These are phyloP conservation scores for Talaromyces ruber DNA, from an alignment of 495 filamentous ascomycete species.

Conservation along the genomic window DNA sequence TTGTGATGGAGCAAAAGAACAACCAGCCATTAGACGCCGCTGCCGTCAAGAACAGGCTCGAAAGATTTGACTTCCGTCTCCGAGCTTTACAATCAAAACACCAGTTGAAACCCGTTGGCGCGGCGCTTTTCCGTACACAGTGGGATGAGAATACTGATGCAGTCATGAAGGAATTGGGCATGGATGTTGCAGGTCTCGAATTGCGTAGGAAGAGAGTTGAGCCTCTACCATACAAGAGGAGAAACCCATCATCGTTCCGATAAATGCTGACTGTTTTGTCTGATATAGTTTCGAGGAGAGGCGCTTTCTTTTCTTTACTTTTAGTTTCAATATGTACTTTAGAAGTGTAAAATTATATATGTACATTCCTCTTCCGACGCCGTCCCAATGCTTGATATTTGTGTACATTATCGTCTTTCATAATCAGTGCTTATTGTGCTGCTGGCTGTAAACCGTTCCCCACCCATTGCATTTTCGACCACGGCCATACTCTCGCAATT, in stretches of 20 bases:
- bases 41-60: conserved; percentile 41
- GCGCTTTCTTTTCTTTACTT: neutral
- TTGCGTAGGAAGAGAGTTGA: conserved; percentile 67
- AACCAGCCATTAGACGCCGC: conserved; percentile 51
- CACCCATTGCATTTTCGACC: conserved; percentile 41
- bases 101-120: conserved; percentile 64
- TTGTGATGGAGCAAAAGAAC: conserved; percentile 72
- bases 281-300: neutral
- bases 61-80: conserved; percentile 60
- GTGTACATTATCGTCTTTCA: neutral
- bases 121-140: conserved; percentile 73
- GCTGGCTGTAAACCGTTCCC: conserved; percentile 36
- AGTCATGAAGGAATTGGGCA: conserved; percentile 74
- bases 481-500: conserved; percentile 54
- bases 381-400: neutral
- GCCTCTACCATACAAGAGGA: conserved; percentile 46
- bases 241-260: conserved; percentile 38
- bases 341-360: conserved; percentile 4
- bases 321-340: conserved; percentile 7
- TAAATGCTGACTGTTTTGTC: conserved; percentile 10
- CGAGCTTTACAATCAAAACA: conserved; percentile 63
- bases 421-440: neutral
- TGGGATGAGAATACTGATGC: conserved; percentile 82
- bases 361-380: conserved; percentile 1
- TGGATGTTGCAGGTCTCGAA: conserved; percentile 71